phyloP scores from a whole-genome alignment of 768 basidiomycete genomes.

The Fistulinella prunicolor region DNA sequence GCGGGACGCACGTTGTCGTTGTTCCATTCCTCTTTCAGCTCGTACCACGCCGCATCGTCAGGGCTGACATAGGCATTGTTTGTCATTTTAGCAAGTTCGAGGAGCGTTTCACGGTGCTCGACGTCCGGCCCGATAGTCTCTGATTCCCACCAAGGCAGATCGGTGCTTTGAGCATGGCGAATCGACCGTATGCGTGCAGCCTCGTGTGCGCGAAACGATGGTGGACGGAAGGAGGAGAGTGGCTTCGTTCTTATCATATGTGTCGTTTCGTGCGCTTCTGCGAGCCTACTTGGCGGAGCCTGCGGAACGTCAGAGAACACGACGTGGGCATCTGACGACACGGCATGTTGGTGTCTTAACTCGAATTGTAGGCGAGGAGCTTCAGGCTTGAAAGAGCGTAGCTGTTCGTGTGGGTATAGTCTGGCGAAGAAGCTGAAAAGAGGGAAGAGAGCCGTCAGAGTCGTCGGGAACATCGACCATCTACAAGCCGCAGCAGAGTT shows the following conservation, averaged over 20 bases:
- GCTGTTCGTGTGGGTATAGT: conserved; percentile 7
- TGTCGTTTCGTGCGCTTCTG: conserved; percentile 16
- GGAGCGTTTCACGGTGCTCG: conserved; percentile 68
- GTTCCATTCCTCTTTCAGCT: conserved; percentile 65
- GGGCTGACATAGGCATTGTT: conserved; percentile 83
- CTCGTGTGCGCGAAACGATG: conserved; percentile 44
- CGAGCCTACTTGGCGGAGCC: conserved; percentile 8
- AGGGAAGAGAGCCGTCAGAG: conserved; percentile 46
- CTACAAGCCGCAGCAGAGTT: neutral
- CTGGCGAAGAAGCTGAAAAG: conserved; percentile 31
- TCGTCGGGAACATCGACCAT: conserved; percentile 37
- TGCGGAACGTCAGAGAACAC: conserved; percentile 50
- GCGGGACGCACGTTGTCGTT: conserved; percentile 30
- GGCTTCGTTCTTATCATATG: conserved; percentile 40
- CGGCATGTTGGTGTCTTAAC: conserved; percentile 60
- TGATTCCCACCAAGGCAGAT: conserved; percentile 68
- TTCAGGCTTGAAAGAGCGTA: neutral
- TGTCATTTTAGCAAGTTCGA: conserved; percentile 90
- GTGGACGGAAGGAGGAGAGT: conserved; percentile 42
- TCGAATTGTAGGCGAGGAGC: conserved; percentile 43
- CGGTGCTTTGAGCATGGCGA: conserved; percentile 43
- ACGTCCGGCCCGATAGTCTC: conserved; percentile 75
- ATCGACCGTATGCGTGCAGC: conserved; percentile 46
- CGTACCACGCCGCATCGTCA: conserved; percentile 72
- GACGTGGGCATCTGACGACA: conserved; percentile 45